Evolutionary conservation across 306 rosid genomes (phyloP), one percentile per base, ranked within the genome.

Genomic region (Vicia villosa): DNA sequence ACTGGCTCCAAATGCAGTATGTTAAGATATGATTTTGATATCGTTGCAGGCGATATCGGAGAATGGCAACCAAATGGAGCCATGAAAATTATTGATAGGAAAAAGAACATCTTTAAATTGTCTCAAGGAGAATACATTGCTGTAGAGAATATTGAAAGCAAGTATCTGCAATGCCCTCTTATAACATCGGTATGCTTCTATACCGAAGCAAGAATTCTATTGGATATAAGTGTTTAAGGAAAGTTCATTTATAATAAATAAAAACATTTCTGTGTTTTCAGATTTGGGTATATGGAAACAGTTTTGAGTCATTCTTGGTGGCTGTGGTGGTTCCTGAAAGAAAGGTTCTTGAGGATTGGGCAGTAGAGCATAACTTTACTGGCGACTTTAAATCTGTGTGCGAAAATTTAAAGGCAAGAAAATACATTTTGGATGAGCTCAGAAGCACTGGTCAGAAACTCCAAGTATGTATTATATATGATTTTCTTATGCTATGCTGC

Each of bases 281-380:
- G 98, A 84, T 94, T 73, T 94, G 98, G 98, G 97, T 94, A 49
- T 90, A 94, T 40, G 98, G 98, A 70, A 94, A 94, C 83, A 94
- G 97, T 79, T 90, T 94, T 34, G 98, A 94, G 88, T 90, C 98
- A 34, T 90, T 81, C 81, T 90, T 94, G 32, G 98, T 94, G 62
- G 95, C 96, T 59, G 90, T 94, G 77, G 97, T 83, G 54, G 87
- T 94, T 37, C 98, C 98, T 14, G 98, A 90, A 56, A 76, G 65
- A 54, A 85, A 76, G 69, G 87, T 81, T 10, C 65, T 94, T 42
- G 97, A 87, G 83, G 88, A 88, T 68, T 94, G 98, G 98, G 96
- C 95, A 9, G 57, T 12, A 20, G 69, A 75, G 72, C 77, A 84
- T 65, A 62, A 87, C 69, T 67, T 87, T 70, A 81, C 69, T 0